phyloP scores from a whole-genome alignment of 1,284 basidiomycete genomes.

The Hypsizygus ulmarius region DNA sequence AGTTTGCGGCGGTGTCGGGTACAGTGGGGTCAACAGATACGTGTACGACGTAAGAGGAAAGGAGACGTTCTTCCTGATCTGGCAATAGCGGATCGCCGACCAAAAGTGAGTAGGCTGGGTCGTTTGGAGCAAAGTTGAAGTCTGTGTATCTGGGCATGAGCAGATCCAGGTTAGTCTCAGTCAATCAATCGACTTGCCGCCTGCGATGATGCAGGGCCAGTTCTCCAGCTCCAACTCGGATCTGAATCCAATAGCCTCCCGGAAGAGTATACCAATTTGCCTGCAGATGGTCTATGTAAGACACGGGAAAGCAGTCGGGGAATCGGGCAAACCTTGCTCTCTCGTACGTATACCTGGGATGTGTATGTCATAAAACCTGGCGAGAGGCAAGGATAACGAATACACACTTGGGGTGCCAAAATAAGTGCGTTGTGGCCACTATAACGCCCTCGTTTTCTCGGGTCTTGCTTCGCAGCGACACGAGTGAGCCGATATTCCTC shows the following conservation, averaged over 20 bases:
- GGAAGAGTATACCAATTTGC: constrained; percentile 68
- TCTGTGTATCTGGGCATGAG: constrained; percentile 48
- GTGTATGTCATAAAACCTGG: constrained; percentile 2
- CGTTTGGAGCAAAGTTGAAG: constrained; percentile 89
- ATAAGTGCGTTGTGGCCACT: constrained; percentile 83
- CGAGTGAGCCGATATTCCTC: constrained; percentile 78
- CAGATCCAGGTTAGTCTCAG: neutral
- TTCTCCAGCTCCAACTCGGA: constrained; percentile 39
- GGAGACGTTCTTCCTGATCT: constrained; percentile 53
- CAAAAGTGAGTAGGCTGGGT: constrained; percentile 84
- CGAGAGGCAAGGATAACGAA: neutral
- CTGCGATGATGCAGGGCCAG: constrained; percentile 84
- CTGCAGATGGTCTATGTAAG: constrained; percentile 34
- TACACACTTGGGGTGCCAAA: constrained; percentile 89
- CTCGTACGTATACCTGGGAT: constrained; percentile 79
- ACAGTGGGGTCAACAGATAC: constrained; percentile 68
- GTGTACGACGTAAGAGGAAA: constrained; percentile 79
- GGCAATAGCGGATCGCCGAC: constrained; percentile 56
- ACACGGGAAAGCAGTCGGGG: neutral
- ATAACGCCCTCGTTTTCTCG: constrained; percentile 52
- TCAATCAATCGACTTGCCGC: constrained; percentile 51
- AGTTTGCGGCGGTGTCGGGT: constrained; percentile 28
- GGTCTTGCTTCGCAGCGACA: constrained; percentile 55
- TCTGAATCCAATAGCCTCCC: constrained; percentile 63
- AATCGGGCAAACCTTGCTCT: constrained; percentile 57